These are phyloP conservation scores for Arctostaphylos glauca DNA, from an alignment of 148 eudicot genomes.

Conservation along the genomic window DNA sequence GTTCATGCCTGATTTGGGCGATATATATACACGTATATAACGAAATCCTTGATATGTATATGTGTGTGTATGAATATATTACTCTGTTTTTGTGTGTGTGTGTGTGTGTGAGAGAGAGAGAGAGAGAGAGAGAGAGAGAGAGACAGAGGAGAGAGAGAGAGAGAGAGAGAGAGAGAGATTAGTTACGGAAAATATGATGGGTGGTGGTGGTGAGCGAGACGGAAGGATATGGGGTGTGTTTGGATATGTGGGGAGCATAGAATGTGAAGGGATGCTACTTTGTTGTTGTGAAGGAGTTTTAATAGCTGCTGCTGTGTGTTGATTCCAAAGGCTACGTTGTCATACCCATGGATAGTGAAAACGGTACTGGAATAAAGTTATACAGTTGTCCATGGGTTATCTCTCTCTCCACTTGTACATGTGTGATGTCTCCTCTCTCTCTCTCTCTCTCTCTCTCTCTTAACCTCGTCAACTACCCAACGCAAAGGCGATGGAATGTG, in stretches of 20 bases:
- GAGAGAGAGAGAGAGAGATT: neutral
- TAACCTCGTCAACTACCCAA: too few species aligned
- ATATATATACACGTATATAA: neutral
- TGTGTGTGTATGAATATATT: neutral
- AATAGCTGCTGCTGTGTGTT: too few species aligned
- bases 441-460: neutral
- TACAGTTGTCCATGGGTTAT: neutral
- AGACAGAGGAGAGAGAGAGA: neutral
- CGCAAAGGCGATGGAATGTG: neutral
- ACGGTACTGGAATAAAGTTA: too few species aligned
- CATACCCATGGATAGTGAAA: too few species aligned
- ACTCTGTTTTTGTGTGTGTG: neutral
- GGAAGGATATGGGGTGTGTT: neutral
- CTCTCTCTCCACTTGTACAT: neutral
- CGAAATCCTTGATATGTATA: neutral
- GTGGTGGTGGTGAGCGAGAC: neutral
- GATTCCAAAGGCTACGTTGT: too few species aligned
- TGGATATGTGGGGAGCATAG: neutral
- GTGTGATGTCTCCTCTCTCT: neutral
- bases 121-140: neutral
- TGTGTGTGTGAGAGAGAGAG: neutral
- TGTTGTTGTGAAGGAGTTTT: neutral
- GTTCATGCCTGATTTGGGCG: conserved; percentile 22
- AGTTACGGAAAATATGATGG: neutral
- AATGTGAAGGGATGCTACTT: neutral